A percentile compares a stretch with the other conserved stretches of the same genome.
phyloP scores from a whole-genome alignment of 352 stramenopile species.

The Phytopythium sindhum region DNA sequence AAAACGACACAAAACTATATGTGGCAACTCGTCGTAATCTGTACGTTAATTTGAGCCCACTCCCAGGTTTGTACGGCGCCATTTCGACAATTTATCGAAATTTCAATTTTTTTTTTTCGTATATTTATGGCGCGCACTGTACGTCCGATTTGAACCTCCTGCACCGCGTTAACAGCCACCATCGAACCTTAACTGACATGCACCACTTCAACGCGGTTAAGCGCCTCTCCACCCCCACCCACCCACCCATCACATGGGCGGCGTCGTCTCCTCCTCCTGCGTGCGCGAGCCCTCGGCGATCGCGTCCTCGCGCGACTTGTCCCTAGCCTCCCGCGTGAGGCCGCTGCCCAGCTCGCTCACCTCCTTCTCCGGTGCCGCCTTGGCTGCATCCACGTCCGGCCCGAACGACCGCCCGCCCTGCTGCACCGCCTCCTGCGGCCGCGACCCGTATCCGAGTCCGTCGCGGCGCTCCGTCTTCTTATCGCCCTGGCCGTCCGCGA shows the following conservation, averaged over 20 bases:
- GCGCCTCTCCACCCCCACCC: neutral
- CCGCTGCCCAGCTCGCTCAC: slow-evolving; percentile 16
- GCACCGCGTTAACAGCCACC: neutral
- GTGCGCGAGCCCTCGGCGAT: slow-evolving; percentile 57
- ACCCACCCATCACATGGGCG: slow-evolving; percentile 18
- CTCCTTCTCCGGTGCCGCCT: slow-evolving; percentile 14
- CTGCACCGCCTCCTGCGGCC: slow-evolving; percentile 23
- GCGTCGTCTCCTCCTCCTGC: slow-evolving; percentile 72
- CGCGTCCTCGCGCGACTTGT: slow-evolving; percentile 37
- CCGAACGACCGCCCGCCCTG: slow-evolving; percentile 19
- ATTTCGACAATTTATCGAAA: too few relatives aligned
- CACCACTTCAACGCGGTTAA: neutral
- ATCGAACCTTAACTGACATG: neutral
- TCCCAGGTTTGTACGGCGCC: too few relatives aligned
- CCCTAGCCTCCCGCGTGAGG: slow-evolving; percentile 29
- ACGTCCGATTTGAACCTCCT: too few relatives aligned
- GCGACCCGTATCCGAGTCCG: slow-evolving; percentile 22
- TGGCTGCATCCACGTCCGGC: slow-evolving; percentile 33
- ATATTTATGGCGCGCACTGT: too few relatives aligned
- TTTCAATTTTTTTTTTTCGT: too few relatives aligned
- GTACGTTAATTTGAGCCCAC: too few relatives aligned
- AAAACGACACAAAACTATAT: too few relatives aligned
- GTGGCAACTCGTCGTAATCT: too few relatives aligned
- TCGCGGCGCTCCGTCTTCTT: slow-evolving; percentile 22
- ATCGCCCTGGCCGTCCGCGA: slow-evolving; percentile 46